Conservation (phyloP, 1,139 yeast species). For the Taphrina populina region DNA sequence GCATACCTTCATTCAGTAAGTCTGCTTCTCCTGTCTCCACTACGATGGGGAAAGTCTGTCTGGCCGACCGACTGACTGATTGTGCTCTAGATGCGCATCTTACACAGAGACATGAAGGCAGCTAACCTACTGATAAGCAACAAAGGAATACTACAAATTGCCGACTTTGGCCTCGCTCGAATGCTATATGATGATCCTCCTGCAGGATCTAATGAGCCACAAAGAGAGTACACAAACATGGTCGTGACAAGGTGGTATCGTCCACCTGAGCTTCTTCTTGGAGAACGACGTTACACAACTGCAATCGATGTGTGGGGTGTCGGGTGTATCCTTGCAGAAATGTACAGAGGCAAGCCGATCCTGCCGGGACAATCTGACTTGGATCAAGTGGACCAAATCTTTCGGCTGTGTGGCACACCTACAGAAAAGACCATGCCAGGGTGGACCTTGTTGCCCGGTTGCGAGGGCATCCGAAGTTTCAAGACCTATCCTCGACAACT, state of each 20-base stretch:
- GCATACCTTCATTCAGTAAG: constrained; percentile 65
- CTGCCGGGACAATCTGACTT: constrained; percentile 80
- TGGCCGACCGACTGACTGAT: too few relatives aligned
- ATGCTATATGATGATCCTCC: constrained; percentile 71
- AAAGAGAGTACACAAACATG: constrained; percentile 74
- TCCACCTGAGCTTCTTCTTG: constrained; percentile 87
- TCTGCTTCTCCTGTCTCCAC: constrained; percentile 38
- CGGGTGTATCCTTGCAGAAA: constrained; percentile 94
- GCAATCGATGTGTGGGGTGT: constrained; percentile 98
- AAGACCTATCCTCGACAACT: constrained; percentile 56
- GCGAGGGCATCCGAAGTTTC: constrained; percentile 45
- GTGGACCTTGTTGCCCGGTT: constrained; percentile 63
- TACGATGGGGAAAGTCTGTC: constrained; percentile 20
- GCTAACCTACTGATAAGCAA: constrained; percentile 83
- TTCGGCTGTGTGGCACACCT: constrained; percentile 81
- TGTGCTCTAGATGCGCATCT: constrained; percentile 48
- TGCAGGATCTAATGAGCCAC: constrained; percentile 51
- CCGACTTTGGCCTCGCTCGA: constrained; percentile 93
- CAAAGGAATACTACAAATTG: constrained; percentile 75
- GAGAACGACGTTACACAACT: constrained; percentile 82
- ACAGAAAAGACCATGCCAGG: constrained; percentile 63
- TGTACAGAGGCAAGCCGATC: constrained; percentile 77
- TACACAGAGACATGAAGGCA: constrained; percentile 93
- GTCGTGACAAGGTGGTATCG: constrained; percentile 98
- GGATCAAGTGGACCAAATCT: constrained; percentile 85